Percentiles rank a stretch among this genome's conserved stretches.
phyloP scores from a whole-genome alignment of 2,329 filamentous ascomycete species.

The Clonostachys byssicola region DNA sequence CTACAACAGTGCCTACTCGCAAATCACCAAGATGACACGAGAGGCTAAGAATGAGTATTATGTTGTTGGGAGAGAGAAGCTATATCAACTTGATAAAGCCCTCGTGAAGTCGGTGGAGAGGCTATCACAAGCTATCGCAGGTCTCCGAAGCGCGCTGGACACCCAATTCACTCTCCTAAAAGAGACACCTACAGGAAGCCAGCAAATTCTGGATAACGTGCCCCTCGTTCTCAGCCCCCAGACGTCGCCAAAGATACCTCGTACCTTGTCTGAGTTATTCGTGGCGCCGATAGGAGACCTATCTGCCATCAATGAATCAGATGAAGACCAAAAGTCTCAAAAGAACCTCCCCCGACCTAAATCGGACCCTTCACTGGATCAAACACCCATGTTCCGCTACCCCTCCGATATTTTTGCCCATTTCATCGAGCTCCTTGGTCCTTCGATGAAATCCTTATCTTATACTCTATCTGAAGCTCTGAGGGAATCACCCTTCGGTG shows the following conservation, averaged over 20 bases:
- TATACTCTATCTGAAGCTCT: constrained; percentile 87
- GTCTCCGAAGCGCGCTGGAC: constrained; percentile 80
- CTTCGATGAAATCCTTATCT: constrained; percentile 93
- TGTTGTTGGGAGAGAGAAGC: constrained; percentile 70
- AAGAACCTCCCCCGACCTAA: constrained; percentile 19
- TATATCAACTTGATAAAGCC: constrained; percentile 74
- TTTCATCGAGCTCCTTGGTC: constrained; percentile 85
- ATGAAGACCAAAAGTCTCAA: constrained; percentile 48
- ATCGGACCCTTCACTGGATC: constrained; percentile 20
- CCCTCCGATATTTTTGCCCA: constrained; percentile 85
- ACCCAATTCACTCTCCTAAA: constrained; percentile 84
- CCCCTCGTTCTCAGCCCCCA: background rate
- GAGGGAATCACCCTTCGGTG: constrained; percentile 78
- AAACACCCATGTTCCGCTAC: constrained; percentile 40
- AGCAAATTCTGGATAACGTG: background rate
- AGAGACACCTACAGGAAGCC: constrained; percentile 37
- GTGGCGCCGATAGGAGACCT: constrained; percentile 39
- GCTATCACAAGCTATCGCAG: constrained; percentile 84
- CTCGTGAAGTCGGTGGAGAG: constrained; percentile 82
- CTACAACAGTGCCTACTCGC: constrained; percentile 64
- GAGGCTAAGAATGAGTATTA: constrained; percentile 92
- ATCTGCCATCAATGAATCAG: constrained; percentile 60
- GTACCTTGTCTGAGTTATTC: constrained; percentile 20
- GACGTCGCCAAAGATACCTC: constrained; percentile 15
- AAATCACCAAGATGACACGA: constrained; percentile 71